Evolutionary conservation across 306 rosid species (phyloP).

Genomic region (Quercus aquifolioides): DNA sequence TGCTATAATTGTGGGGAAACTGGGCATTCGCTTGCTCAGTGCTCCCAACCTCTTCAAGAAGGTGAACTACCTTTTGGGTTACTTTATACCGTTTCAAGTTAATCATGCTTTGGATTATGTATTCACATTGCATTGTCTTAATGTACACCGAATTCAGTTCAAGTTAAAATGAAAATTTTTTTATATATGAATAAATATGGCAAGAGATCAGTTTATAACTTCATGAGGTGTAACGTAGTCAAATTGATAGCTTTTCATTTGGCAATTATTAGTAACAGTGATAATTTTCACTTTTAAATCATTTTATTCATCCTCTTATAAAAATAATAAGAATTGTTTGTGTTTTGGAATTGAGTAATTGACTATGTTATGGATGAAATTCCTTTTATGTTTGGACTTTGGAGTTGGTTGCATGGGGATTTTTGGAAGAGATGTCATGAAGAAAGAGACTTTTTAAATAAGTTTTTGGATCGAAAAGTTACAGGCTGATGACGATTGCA

Average conservation of each 20-base stretch:
- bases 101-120: not conserved
- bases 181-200: not conserved
- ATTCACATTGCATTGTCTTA: not conserved
- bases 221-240: not conserved
- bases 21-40: slow-evolving; percentile 72
- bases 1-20: slow-evolving; percentile 89
- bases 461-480: not conserved
- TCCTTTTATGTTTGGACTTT: not conserved
- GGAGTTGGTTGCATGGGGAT: not conserved
- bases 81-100: not conserved
- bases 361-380: not conserved
- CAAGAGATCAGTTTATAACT: not conserved
- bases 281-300: not conserved
- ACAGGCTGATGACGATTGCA: not conserved
- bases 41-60: slow-evolving; percentile 60
- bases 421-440: not conserved
- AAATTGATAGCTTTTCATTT: not conserved
- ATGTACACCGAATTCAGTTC: not conserved
- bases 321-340: not conserved
- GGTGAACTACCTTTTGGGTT: slow-evolving; percentile 37
- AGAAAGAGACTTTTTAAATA: not conserved
- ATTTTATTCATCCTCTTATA: not conserved
- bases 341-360: not conserved
- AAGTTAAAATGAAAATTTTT: not conserved
- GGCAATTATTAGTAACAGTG: not conserved